phyloP scores from a whole-genome alignment of 2,329 filamentous ascomycete species.

The Penicillium italicum region DNA sequence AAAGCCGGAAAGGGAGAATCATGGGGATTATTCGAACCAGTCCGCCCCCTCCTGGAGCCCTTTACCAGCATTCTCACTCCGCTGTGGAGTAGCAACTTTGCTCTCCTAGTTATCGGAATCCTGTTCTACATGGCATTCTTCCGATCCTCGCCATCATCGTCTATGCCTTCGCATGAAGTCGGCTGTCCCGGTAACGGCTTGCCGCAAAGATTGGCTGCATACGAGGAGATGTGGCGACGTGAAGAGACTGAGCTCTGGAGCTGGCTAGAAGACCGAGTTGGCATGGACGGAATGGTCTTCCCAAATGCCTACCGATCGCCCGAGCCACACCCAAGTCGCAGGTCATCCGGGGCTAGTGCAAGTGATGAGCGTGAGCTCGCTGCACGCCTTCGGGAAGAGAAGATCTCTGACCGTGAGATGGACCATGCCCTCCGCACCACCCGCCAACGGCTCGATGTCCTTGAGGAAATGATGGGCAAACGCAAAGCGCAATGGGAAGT shows the following conservation, averaged over 20 bases:
- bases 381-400: slow-evolving; percentile 58
- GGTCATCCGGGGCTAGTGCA: slow-evolving; percentile 42
- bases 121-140: slow-evolving; percentile 74
- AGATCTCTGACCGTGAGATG: slow-evolving; percentile 70
- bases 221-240: slow-evolving; percentile 86
- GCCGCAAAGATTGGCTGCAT: slow-evolving; percentile 71
- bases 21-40: slow-evolving; percentile 80
- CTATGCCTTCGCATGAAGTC: slow-evolving; percentile 36
- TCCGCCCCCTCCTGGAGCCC: slow-evolving; percentile 67
- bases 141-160: slow-evolving; percentile 42
- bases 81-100: slow-evolving; percentile 70
- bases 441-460: slow-evolving; percentile 72
- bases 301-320: slow-evolving; percentile 30
- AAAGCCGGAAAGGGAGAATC: slow-evolving; percentile 45
- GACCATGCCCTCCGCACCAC: slow-evolving; percentile 79
- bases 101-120: slow-evolving; percentile 70
- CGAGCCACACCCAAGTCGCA: slow-evolving; percentile 37
- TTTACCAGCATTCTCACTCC: slow-evolving; percentile 66
- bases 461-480: slow-evolving; percentile 69
- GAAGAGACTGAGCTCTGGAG: slow-evolving; percentile 90
- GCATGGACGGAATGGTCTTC: slow-evolving; percentile 57
- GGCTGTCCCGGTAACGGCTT: slow-evolving; percentile 41
- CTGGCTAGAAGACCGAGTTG: slow-evolving; percentile 84
- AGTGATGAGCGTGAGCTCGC: slow-evolving; percentile 48
- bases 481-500: slow-evolving; percentile 41